Evolutionary conservation across 768 basidiomycete species (phyloP).

Genomic region (Pisolithus microcarpus): DNA sequence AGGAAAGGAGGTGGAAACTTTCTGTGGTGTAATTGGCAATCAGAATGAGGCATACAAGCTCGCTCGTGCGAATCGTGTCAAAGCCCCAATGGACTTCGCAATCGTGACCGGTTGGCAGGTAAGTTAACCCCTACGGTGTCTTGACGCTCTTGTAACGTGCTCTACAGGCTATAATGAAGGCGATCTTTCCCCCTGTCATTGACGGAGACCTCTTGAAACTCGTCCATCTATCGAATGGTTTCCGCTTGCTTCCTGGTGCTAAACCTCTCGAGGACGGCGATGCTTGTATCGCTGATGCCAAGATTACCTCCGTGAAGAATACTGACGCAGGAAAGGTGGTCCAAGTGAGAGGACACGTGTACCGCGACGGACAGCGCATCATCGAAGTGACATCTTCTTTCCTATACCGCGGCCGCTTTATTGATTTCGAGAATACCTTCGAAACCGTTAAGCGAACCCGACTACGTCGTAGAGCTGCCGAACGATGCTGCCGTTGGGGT

Average conservation of each 20-base stretch:
- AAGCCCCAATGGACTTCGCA: conserved; percentile 97
- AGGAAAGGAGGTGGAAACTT: conserved; percentile 70
- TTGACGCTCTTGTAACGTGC: conserved; percentile 2
- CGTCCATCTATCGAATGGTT: conserved; percentile 96
- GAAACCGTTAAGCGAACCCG: conserved; percentile 85
- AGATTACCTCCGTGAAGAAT: conserved; percentile 85
- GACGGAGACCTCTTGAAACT: conserved; percentile 94
- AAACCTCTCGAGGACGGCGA: conserved; percentile 78
- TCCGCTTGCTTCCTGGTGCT: conserved; percentile 78
- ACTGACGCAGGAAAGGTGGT: conserved; percentile 90
- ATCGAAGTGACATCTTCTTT: conserved; percentile 94
- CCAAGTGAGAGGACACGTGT: conserved; percentile 78
- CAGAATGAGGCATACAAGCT: conserved; percentile 87
- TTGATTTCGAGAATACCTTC: conserved; percentile 94
- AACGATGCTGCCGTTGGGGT: conserved; percentile 83
- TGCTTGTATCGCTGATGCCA: conserved; percentile 82
- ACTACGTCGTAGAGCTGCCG: conserved; percentile 71
- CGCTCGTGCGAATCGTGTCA: conserved; percentile 54
- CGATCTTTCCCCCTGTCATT: conserved; percentile 88
- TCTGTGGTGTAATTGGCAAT: conserved; percentile 92
- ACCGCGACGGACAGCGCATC: conserved; percentile 69
- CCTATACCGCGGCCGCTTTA: conserved; percentile 93
- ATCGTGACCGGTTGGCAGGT: conserved; percentile 99
- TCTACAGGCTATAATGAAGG: conserved; percentile 91
- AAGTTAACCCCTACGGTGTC: conserved; percentile 20